phyloP scores from a whole-genome alignment of 106 monocot genomes.

The Dendrobium huoshanense region DNA sequence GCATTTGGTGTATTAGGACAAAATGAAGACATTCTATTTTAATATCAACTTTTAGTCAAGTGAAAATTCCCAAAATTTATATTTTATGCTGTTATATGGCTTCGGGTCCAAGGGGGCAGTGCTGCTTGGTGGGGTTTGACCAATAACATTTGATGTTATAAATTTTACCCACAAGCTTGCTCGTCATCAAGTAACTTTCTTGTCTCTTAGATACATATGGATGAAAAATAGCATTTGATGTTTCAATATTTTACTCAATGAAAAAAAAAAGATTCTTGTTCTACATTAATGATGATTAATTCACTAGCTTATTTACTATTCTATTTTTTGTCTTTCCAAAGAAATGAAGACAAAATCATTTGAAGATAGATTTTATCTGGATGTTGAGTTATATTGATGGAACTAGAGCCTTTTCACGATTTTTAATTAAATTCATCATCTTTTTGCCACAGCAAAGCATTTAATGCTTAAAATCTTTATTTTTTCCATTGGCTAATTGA shows the following conservation, averaged over 20 bases:
- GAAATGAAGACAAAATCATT: conserved; percentile 62
- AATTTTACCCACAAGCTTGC: conserved; percentile 55
- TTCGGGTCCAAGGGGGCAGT: too few species aligned
- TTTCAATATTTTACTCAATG: background rate
- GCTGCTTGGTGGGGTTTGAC: too few species aligned
- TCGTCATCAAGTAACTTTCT: conserved; percentile 55
- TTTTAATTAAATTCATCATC: background rate
- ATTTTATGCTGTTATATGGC: too few species aligned
- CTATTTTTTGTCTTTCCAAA: conserved; percentile 15
- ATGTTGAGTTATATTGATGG: conserved; percentile 59
- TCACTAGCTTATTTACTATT: background rate
- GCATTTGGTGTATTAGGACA: too few species aligned
- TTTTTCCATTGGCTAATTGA: background rate
- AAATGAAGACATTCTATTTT: too few species aligned
- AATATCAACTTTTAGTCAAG: too few species aligned
- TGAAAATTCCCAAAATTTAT: too few species aligned
- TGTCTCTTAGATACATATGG: background rate
- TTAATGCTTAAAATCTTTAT: background rate
- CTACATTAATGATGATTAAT: background rate
- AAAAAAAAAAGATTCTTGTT: background rate
- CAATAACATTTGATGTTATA: too few species aligned
- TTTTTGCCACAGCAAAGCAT: background rate
- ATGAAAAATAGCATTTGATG: background rate
- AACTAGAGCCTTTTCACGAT: conserved; percentile 73
- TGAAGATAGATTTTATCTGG: conserved; percentile 77